These are phyloP conservation scores for Botrytis fabae DNA, from an alignment of 2,329 filamentous ascomycete genomes.

Conservation along the genomic window DNA sequence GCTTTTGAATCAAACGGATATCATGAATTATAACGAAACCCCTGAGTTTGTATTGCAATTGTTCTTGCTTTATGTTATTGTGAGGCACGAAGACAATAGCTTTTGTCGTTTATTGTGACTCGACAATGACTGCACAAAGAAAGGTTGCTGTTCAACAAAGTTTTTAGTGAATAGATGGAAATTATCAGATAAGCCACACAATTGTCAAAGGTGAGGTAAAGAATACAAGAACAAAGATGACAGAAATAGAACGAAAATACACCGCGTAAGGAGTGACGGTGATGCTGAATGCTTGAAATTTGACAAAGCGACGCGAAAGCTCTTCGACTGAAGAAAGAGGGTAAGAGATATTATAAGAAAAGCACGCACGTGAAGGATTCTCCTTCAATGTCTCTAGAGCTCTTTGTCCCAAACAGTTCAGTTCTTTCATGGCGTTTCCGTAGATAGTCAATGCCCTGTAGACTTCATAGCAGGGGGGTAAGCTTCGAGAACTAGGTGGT, in stretches of 20 bases:
- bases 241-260: conserved; percentile 23
- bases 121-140: conserved; percentile 1
- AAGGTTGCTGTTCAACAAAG: not conserved
- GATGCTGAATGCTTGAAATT: not conserved
- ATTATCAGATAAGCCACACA: not conserved
- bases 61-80: not conserved
- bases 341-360: conserved; percentile 19
- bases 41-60: conserved; percentile 1
- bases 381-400: too few relatives aligned
- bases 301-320: conserved; percentile 14
- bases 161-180: not conserved
- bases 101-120: not conserved
- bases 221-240: not conserved
- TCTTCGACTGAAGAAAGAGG: conserved; percentile 7
- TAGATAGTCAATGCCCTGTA: conserved; percentile 9
- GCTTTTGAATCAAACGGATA: not conserved
- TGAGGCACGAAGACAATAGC: conserved; percentile 13
- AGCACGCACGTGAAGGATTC: conserved; percentile 1
- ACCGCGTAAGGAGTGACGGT: conserved; percentile 42
- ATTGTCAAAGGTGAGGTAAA: not conserved
- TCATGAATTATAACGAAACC: not conserved
- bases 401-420: conserved; percentile 18
- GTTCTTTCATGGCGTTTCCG: not conserved
- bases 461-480: conserved; percentile 7
- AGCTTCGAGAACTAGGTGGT: conserved; percentile 3